Conservation (phyloP, 1,139 yeast genomes). For the Spencermartinsiella ligniputridi region DNA sequence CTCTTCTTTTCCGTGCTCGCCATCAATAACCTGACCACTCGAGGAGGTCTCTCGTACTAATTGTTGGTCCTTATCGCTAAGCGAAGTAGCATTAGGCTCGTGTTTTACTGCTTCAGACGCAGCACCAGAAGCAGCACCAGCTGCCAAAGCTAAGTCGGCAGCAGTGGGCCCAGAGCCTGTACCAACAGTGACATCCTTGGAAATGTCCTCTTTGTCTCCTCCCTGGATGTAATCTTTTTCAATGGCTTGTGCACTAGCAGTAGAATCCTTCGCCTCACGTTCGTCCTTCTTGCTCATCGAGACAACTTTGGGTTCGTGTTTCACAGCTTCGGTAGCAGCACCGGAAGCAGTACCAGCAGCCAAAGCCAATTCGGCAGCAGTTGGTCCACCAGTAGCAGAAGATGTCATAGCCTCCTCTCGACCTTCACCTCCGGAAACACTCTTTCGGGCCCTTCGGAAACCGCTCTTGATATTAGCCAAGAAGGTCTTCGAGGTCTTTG, state of each 20-base stretch:
- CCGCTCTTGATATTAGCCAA: constrained; percentile 12
- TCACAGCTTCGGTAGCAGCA: not conserved
- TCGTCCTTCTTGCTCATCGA: not conserved
- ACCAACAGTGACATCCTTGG: no score
- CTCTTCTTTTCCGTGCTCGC: no score
- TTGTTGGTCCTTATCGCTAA: no score
- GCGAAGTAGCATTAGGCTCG: not conserved
- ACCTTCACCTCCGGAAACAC: constrained; percentile 2
- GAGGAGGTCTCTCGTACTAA: no score
- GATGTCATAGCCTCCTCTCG: constrained; percentile 5
- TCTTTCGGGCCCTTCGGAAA: constrained; percentile 7
- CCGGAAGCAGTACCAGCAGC: constrained; percentile 4
- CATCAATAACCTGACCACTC: no score
- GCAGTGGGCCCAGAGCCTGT: no score
- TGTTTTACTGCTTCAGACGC: not conserved
- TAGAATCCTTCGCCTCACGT: not conserved
- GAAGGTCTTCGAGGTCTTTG: constrained; percentile 3
- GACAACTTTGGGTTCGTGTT: not conserved
- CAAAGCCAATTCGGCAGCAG: constrained; percentile 1
- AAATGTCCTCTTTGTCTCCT: no score
- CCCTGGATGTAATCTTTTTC: no score
- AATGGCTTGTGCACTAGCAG: not conserved
- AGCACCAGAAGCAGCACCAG: constrained; percentile 3
- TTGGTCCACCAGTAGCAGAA: constrained; percentile 5
- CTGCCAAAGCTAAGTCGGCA: constrained; percentile 2